phyloP scores from a whole-genome alignment of 148 eudicot genomes.

The Persicaria tinctoria region DNA sequence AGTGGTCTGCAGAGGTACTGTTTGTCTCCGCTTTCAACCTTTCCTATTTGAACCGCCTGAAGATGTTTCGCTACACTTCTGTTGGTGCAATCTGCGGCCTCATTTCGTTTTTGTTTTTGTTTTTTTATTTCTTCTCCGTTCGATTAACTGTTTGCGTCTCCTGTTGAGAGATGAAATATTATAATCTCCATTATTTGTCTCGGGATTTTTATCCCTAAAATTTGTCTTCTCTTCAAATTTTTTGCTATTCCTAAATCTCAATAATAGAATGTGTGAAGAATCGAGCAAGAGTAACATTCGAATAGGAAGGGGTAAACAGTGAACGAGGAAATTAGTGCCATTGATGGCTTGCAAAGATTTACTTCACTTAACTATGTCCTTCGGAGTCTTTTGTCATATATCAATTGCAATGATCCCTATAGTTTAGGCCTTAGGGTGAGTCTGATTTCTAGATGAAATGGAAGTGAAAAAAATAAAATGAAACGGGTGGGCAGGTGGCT shows the following conservation, averaged over 20 bases:
- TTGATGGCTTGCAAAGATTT: too few species aligned
- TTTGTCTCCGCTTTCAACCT: background rate
- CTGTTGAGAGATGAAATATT: too few species aligned
- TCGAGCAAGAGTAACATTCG: background rate
- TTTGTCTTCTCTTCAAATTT: background rate
- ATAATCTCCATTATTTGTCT: background rate
- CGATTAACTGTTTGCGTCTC: too few species aligned
- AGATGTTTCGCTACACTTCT: background rate
- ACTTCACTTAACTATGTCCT: background rate
- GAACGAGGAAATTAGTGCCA: background rate
- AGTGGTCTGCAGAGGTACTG: background rate
- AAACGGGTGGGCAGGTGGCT: background rate
- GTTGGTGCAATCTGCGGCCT: too few species aligned
- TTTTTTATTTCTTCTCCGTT: too few species aligned
- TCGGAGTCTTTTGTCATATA: background rate
- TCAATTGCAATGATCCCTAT: background rate
- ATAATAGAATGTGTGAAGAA: background rate
- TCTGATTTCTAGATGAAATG: background rate
- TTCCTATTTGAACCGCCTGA: background rate
- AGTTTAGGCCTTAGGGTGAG: background rate
- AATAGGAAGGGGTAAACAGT: background rate
- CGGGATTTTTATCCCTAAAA: background rate
- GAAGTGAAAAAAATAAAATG: background rate
- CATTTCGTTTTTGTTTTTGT: too few species aligned
- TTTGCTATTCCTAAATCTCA: background rate